These are phyloP conservation scores for Aspergillus haitiensis DNA, from an alignment of 495 filamentous ascomycete genomes.

Conservation along the genomic window DNA sequence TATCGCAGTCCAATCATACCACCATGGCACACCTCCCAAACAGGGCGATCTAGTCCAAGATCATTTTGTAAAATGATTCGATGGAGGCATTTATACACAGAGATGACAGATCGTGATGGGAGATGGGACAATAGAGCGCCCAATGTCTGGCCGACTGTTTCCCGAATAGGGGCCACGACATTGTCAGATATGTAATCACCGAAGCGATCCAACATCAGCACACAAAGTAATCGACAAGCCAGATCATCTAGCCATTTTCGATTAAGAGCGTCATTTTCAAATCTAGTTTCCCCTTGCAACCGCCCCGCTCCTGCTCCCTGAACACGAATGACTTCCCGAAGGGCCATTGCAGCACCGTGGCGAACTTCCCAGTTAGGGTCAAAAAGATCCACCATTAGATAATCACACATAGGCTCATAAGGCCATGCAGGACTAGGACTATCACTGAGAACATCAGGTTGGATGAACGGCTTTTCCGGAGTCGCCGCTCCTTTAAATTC, in stretches of 20 bases:
- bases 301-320: conserved; percentile 93
- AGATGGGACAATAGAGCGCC: conserved; percentile 85
- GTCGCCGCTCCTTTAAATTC: conserved; percentile 84
- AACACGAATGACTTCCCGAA: conserved; percentile 87
- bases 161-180: conserved; percentile 91
- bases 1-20: conserved; percentile 97
- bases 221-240: conserved; percentile 86
- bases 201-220: conserved; percentile 96
- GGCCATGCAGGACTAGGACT: conserved; percentile 79
- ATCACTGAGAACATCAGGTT: conserved; percentile 68
- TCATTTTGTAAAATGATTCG: conserved; percentile 91
- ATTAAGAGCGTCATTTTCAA: conserved; percentile 77
- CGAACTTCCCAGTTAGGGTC: conserved; percentile 94
- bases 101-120: conserved; percentile 68
- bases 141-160: conserved; percentile 94
- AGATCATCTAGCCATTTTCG: conserved; percentile 87
- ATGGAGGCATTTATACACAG: conserved; percentile 76
- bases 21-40: conserved; percentile 96
- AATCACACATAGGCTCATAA: conserved; percentile 88
- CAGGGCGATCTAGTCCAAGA: conserved; percentile 62
- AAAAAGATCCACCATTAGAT: conserved; percentile 88
- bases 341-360: conserved; percentile 95
- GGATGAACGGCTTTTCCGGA: conserved; percentile 59
- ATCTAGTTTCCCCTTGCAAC: conserved; percentile 62
- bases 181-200: conserved; percentile 98